These are phyloP conservation scores for Oidiodendron maius DNA, from an alignment of 495 filamentous ascomycete genomes.

Conservation along the genomic window DNA sequence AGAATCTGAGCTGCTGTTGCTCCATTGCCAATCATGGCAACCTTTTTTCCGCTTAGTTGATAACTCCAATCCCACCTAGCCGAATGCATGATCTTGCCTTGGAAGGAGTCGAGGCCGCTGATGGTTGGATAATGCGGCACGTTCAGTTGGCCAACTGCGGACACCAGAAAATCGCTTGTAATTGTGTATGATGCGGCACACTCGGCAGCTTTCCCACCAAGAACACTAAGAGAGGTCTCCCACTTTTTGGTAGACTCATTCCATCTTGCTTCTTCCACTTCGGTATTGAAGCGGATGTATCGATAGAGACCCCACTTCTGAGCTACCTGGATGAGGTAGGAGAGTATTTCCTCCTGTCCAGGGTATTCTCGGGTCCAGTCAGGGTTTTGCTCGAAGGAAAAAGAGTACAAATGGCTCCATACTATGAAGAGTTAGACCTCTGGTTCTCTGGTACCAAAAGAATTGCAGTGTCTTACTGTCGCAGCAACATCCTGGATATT, in stretches of 20 bases:
- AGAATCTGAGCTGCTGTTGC: conserved; percentile 51
- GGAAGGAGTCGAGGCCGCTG: conserved; percentile 23
- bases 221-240: neutral
- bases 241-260: neutral
- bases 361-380: no score
- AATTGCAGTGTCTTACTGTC: no score
- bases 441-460: no score
- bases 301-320: neutral
- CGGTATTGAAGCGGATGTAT: neutral
- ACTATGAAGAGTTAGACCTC: no score
- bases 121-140: neutral
- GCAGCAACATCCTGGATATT: no score
- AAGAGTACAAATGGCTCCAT: no score
- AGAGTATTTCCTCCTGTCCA: neutral
- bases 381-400: no score
- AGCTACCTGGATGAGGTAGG: neutral
- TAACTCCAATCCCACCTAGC: conserved; percentile 39
- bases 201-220: neutral
- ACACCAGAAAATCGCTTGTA: neutral
- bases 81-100: conserved; percentile 39
- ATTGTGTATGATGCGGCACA: neutral
- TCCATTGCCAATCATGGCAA: conserved; percentile 52
- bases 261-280: neutral
- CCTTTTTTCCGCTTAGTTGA: conserved; percentile 44
- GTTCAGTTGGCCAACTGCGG: neutral